These are phyloP conservation scores for Iberis amara DNA, from an alignment of 441 rosid species.

Conservation along the genomic window DNA sequence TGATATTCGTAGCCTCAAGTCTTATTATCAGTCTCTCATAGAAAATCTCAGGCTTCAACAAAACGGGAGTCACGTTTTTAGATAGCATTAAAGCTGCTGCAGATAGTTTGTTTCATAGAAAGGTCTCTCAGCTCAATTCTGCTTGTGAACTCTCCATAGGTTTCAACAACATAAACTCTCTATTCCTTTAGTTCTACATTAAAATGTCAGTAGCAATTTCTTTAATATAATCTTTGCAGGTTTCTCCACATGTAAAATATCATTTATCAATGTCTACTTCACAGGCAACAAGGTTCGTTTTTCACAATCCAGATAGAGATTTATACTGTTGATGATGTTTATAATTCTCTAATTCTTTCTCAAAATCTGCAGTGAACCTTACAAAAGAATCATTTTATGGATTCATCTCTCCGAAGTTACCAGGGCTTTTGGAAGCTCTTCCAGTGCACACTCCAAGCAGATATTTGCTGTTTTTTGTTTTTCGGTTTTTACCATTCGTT, in stretches of 20 bases:
- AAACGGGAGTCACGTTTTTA: constrained; percentile 72
- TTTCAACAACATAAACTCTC: neutral
- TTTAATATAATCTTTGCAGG: constrained; percentile 33
- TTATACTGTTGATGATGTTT: constrained; percentile 1
- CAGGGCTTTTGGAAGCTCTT: constrained; percentile 15
- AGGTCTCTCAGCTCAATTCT: constrained; percentile 15
- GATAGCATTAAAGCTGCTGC: constrained; percentile 44
- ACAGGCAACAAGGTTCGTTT: constrained; percentile 29
- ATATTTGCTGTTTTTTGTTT: constrained; percentile 6
- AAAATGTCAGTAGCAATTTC: neutral
- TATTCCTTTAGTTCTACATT: neutral
- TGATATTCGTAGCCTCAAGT: constrained; percentile 61
- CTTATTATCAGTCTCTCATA: constrained; percentile 60
- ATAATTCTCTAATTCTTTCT: neutral
- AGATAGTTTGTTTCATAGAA: constrained; percentile 1
- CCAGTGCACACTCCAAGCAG: constrained; percentile 17
- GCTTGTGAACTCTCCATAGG: constrained; percentile 9
- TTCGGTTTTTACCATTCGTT: too few species aligned
- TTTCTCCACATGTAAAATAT: constrained; percentile 41
- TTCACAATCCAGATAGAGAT: constrained; percentile 4
- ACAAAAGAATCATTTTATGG: constrained; percentile 13
- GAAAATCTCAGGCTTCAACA: constrained; percentile 66
- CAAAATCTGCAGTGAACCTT: constrained; percentile 21
- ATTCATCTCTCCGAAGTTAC: constrained; percentile 2
- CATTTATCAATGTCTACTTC: constrained; percentile 24